Evolutionary conservation across 495 filamentous ascomycete species (phyloP).

Genomic region (Penicillium fimorum): DNA sequence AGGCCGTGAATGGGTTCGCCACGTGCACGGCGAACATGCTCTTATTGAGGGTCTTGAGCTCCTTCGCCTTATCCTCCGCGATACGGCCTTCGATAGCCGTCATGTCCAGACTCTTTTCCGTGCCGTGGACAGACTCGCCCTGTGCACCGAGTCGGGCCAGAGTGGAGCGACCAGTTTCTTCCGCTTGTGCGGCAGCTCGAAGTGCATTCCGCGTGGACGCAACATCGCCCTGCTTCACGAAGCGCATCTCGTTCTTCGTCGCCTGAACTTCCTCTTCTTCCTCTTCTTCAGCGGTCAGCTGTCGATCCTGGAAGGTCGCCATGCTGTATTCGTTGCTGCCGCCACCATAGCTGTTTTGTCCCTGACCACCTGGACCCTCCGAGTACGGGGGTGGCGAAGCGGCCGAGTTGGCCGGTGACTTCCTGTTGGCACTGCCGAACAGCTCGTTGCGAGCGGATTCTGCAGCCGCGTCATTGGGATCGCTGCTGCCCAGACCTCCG

Average conservation of each 20-base stretch:
- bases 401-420: conserved; percentile 46
- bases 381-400: conserved; percentile 47
- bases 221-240: conserved; percentile 73
- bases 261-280: conserved; percentile 67
- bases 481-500: conserved; percentile 60
- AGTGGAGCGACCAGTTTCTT: conserved; percentile 69
- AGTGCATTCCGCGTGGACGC: conserved; percentile 68
- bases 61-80: conserved; percentile 72
- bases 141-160: conserved; percentile 70
- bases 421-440: conserved; percentile 62
- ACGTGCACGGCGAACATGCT: conserved; percentile 83
- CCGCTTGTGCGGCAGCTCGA: conserved; percentile 62
- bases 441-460: conserved; percentile 61
- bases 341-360: conserved; percentile 40
- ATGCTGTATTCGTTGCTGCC: conserved; percentile 55
- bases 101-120: conserved; percentile 71
- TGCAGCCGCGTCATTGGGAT: conserved; percentile 49
- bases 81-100: conserved; percentile 63
- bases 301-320: conserved; percentile 59
- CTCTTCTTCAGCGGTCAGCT: conserved; percentile 74
- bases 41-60: conserved; percentile 73
- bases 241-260: conserved; percentile 71
- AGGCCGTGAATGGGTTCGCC: conserved; percentile 67
- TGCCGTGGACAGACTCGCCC: conserved; percentile 74
- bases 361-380: conserved; percentile 23